Conservation (phyloP, 2,329 filamentous ascomycete species). For the Catunica adiposa region DNA sequence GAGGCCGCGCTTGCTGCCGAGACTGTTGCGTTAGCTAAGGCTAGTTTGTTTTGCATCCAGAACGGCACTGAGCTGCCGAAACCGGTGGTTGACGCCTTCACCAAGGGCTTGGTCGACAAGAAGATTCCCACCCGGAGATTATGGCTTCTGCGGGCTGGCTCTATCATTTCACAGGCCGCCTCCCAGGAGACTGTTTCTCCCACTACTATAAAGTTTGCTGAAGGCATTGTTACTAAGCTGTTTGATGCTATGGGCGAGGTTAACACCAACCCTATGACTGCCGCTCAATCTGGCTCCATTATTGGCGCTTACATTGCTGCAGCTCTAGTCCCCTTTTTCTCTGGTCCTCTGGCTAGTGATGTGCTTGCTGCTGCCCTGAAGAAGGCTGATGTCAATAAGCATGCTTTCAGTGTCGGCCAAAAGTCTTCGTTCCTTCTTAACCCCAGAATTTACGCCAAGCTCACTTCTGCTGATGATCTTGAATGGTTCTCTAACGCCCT, state of each 20-base stretch:
- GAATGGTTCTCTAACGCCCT: constrained; percentile 62
- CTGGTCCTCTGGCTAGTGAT: constrained; percentile 38
- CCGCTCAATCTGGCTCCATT: constrained; percentile 69
- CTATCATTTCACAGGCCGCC: constrained; percentile 37
- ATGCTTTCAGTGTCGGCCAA: constrained; percentile 52
- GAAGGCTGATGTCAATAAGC: constrained; percentile 45
- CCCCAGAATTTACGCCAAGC: constrained; percentile 66
- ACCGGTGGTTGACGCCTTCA: constrained; percentile 49
- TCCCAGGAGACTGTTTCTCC: constrained; percentile 23
- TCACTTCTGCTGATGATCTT: constrained; percentile 58
- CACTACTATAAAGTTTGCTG: constrained; percentile 26
- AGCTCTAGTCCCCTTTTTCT: constrained; percentile 41
- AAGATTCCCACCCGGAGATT: constrained; percentile 57
- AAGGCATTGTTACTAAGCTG: constrained; percentile 37
- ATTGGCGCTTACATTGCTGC: constrained; percentile 61
- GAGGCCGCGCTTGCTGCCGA: constrained; percentile 67
- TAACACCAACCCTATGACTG: constrained; percentile 56
- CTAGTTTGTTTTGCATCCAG: constrained; percentile 45
- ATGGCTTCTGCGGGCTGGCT: constrained; percentile 63
- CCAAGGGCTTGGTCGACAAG: constrained; percentile 77
- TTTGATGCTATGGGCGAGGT: constrained; percentile 63
- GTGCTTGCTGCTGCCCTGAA: constrained; percentile 28
- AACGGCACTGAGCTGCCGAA: constrained; percentile 46
- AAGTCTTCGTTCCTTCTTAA: constrained; percentile 83
- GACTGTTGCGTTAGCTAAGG: constrained; percentile 51